Evolutionary conservation across 257 asterid genomes (phyloP).

Genomic region (Jaltomata sinuosa): DNA sequence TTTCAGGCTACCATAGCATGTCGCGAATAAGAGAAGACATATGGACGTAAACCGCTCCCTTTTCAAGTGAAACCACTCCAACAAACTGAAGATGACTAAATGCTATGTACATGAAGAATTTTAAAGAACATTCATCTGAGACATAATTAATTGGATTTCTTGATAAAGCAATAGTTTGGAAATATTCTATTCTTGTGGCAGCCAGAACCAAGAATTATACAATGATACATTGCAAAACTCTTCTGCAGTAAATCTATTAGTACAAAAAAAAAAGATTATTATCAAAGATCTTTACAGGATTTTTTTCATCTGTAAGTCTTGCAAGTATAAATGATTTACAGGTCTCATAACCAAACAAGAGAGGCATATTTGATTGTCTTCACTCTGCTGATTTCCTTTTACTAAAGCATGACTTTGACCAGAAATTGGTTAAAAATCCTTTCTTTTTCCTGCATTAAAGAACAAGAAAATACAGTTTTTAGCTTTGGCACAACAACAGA

Average conservation of each 20-base stretch:
- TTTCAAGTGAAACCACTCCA: background rate
- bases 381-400: slow-evolving; percentile 20
- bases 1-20: background rate
- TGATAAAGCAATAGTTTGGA: background rate
- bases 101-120: too few relatives aligned
- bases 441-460: slow-evolving; percentile 36
- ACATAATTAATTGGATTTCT: background rate
- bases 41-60: background rate
- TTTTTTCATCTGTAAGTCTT: background rate
- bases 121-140: background rate
- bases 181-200: background rate
- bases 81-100: background rate
- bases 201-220: background rate
- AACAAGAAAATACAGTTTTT: background rate
- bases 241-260: background rate
- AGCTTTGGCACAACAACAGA: background rate
- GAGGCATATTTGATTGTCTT: background rate
- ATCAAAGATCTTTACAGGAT: background rate
- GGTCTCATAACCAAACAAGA: background rate
- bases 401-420: slow-evolving; percentile 22
- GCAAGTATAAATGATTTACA: background rate
- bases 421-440: slow-evolving; percentile 25
- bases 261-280: background rate
- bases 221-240: background rate
- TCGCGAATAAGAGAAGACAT: background rate